Percentiles rank a stretch among this genome's conserved stretches.
These are phyloP conservation scores for Ganoderma boninense DNA, from an alignment of 1,284 basidiomycete species.

Conservation along the genomic window DNA sequence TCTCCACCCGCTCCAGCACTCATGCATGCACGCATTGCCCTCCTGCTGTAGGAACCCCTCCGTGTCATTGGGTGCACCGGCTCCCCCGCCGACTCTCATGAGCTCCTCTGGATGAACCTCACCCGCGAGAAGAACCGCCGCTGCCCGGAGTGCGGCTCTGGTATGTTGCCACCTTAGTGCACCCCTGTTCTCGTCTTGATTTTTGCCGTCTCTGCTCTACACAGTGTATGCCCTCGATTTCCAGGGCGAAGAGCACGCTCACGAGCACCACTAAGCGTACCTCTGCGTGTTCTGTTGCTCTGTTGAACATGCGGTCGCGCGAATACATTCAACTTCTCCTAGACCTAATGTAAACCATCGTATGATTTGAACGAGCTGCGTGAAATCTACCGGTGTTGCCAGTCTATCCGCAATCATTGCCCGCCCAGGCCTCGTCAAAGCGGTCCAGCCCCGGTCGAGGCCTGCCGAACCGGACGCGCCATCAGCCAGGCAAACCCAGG, in stretches of 20 bases:
- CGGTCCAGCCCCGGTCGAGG: constrained; percentile 29
- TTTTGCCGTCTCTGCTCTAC: constrained; percentile 5
- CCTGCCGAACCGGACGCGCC: constrained; percentile 13
- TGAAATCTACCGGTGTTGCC: background rate
- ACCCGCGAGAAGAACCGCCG: constrained; percentile 74
- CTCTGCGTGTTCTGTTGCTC: constrained; percentile 17
- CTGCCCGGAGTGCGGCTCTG: constrained; percentile 92
- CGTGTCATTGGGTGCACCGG: constrained; percentile 94
- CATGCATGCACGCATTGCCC: constrained; percentile 17
- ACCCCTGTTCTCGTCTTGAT: constrained; percentile 14
- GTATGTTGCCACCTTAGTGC: constrained; percentile 50
- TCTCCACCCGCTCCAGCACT: constrained; percentile 13
- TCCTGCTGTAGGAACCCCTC: constrained; percentile 66
- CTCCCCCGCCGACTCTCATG: constrained; percentile 91
- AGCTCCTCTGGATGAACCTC: constrained; percentile 85
- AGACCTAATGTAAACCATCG: constrained; percentile 15
- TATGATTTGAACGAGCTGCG: constrained; percentile 9
- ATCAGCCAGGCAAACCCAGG: constrained; percentile 25
- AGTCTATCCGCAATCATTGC: background rate
- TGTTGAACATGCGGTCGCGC: constrained; percentile 28
- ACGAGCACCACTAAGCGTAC: constrained; percentile 46
- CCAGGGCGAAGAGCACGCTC: constrained; percentile 56
- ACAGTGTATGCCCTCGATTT: constrained; percentile 68
- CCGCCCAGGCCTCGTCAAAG: background rate
- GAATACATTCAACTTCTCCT: constrained; percentile 25